phyloP scores from a whole-genome alignment of 2,329 filamentous ascomycete genomes.

The Verticillium dahliae region DNA sequence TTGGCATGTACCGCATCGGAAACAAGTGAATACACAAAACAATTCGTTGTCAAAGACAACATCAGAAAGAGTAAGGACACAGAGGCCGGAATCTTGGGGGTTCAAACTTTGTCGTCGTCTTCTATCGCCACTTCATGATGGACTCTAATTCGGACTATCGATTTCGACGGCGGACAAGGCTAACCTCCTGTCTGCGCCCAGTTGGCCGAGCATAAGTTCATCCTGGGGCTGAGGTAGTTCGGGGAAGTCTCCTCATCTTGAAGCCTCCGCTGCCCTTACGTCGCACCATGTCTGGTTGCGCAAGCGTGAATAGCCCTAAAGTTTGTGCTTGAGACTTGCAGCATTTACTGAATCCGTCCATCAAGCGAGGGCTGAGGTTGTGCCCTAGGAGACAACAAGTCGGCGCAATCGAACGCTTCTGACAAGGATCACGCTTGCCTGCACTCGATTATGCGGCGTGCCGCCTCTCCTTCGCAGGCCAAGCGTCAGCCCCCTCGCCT shows the following conservation, averaged over 20 bases:
- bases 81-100: background rate
- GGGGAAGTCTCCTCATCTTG: background rate
- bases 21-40: background rate
- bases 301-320: background rate
- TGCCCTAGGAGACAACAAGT: background rate
- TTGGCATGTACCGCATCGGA: background rate
- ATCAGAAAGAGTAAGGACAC: background rate
- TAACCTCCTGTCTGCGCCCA: background rate
- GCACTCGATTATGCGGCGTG: background rate
- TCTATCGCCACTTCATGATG: background rate
- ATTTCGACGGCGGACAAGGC: background rate
- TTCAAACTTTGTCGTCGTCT: background rate
- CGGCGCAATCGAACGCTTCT: background rate
- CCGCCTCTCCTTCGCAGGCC: background rate
- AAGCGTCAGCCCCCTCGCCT: background rate
- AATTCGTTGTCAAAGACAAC: background rate
- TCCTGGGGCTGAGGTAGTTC: background rate
- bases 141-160: background rate
- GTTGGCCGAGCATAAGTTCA: background rate
- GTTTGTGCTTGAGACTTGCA: background rate
- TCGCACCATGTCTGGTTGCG: background rate
- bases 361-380: background rate
- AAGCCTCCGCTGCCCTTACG: background rate
- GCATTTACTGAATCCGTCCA: background rate
- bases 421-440: background rate